Percentiles rank a stretch among this genome's conserved stretches.
These are phyloP conservation scores for Tetracladium marchalianum DNA, from an alignment of 495 filamentous ascomycete species.

Conservation along the genomic window DNA sequence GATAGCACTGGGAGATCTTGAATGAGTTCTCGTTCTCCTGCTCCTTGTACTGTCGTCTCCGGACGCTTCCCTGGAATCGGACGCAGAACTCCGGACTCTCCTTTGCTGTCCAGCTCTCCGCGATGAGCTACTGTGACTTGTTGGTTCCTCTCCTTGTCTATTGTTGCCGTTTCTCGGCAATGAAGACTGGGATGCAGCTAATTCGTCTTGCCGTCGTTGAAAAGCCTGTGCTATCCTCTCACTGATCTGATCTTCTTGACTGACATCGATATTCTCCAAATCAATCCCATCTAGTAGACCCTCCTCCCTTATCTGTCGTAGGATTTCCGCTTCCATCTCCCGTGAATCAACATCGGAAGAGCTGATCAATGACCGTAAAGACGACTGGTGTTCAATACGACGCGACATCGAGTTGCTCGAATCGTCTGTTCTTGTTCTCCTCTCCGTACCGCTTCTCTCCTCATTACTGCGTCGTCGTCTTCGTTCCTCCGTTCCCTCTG, in stretches of 20 bases:
- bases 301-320: conserved; percentile 80
- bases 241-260: conserved; percentile 76
- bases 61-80: conserved; percentile 11
- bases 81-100: conserved; percentile 1
- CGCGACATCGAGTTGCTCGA: conserved; percentile 26
- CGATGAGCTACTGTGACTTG: conserved; percentile 25
- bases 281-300: conserved; percentile 80
- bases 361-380: conserved; percentile 72
- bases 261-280: conserved; percentile 64
- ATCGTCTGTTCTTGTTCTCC: conserved; percentile 26
- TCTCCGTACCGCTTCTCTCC: not conserved
- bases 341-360: conserved; percentile 59
- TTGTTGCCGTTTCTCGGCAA: not conserved
- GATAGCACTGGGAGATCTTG: conserved; percentile 24
- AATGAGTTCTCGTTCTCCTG: conserved; percentile 24
- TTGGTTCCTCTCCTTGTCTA: conserved; percentile 17
- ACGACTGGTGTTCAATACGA: conserved; percentile 76
- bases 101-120: no score
- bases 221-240: conserved; percentile 84
- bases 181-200: conserved; percentile 17
- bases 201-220: conserved; percentile 54
- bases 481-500: conserved; percentile 20
- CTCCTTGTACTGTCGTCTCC: conserved; percentile 6
- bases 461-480: conserved; percentile 20
- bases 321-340: conserved; percentile 80